Conservation (phyloP, 2,329 filamentous ascomycete genomes). For the Sporothrix variecibatus region DNA sequence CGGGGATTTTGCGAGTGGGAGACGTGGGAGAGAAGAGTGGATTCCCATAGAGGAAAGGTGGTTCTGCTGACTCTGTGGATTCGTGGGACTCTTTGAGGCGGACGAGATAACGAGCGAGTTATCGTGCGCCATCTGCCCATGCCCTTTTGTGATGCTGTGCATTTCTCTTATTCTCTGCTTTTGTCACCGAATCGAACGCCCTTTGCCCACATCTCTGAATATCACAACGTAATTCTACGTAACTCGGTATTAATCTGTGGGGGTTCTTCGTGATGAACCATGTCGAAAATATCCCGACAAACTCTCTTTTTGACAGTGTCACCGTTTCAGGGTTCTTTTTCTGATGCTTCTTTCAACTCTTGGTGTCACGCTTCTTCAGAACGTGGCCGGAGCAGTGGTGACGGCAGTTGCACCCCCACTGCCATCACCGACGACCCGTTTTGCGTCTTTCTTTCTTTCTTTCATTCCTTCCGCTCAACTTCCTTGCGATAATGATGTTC, state of each 20-base stretch:
- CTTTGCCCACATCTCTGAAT: background rate
- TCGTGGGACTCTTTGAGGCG: background rate
- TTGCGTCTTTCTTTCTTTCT: background rate
- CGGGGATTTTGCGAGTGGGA: background rate
- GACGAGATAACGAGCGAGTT: constrained; percentile 18
- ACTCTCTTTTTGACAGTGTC: background rate
- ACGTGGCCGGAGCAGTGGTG: constrained; percentile 10
- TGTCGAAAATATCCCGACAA: background rate
- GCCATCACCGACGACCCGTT: constrained; percentile 8
- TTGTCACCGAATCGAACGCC: constrained; percentile 11
- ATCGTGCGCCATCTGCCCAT: constrained; percentile 15
- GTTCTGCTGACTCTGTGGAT: background rate
- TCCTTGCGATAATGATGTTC: background rate
- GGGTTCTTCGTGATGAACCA: background rate
- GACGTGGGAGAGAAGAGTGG: background rate
- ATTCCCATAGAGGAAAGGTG: background rate
- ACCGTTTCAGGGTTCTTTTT: background rate
- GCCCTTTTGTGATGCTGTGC: background rate
- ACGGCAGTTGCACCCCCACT: constrained; percentile 14
- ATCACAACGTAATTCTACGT: constrained; percentile 6
- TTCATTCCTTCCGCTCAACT: background rate
- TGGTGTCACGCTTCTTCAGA: background rate
- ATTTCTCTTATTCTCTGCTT: background rate
- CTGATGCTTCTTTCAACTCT: background rate
- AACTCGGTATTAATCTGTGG: background rate